Base-by-base conservation (phyloP, 2,329 filamentous ascomycete genomes). In the Phialophora verrucosa region DNA sequence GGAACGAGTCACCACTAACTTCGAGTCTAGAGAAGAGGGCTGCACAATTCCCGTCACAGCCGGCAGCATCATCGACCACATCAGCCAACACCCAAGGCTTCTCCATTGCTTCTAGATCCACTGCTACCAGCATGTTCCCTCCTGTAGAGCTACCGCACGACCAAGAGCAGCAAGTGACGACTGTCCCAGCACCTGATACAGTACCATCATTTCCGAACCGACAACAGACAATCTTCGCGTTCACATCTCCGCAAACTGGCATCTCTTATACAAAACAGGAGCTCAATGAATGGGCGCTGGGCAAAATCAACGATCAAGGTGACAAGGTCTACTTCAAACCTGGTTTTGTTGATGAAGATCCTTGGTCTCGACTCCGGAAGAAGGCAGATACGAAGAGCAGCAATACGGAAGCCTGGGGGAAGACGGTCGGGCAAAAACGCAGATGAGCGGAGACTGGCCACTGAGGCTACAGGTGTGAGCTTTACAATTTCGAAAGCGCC, bases 291-390 rank as follows among this genome's bases (percentile, higher is more conserved):
- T 69, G 57, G 63, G 59, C 62, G 3, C 44, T 44, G 6, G 68
- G 68, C 35, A 55, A 67, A 60, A 56, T 70, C 47, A 70, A 73
- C 27, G 66, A 60, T 20, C 67, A 65, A 25, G 73, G 72, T 6
- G 72, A 72, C 57, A 70, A 49, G 20, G 69, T 72, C 10, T 73
- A 66, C 66, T 75, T 75, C 64, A 67, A 65, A 38, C 72, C 72
- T 8, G 67, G 64, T 5, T 75, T 73, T 56, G 66, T 75, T 32
- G 66, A 67, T 25, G 56, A 65, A 1, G 70, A 71, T 62, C 72
- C 72, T 5, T 73, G 72, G 71, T 55, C 49, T 50, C 59, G 59
- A 56, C 35, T 62, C 10, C 51, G 59, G 11, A 25, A 20, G 31
- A 42, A 20, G 4, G 47, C 20, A 60, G 29, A 51, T 10, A 27